phyloP scores from a whole-genome alignment of 441 rosid species.

The Rhodomyrtus psidioides region DNA sequence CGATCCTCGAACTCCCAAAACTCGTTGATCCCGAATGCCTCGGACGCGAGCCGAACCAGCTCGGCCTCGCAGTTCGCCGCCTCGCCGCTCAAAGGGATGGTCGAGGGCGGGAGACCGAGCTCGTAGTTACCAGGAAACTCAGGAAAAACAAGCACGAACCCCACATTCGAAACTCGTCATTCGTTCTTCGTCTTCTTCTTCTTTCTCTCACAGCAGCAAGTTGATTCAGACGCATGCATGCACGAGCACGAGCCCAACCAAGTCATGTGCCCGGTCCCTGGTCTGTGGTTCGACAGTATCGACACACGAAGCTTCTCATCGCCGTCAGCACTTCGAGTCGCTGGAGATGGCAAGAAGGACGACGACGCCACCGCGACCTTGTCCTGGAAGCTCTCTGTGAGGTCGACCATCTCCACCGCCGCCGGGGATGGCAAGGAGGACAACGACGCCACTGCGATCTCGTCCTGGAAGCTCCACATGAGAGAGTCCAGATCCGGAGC shows the following conservation, averaged over 20 bases:
- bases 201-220: not conserved
- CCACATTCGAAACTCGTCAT: not conserved
- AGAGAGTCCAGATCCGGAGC: conserved; percentile 58
- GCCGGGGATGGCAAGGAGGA: conserved; percentile 9
- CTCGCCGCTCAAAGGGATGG: not conserved
- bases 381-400: too few species aligned
- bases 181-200: not conserved
- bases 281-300: not conserved
- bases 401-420: conserved; percentile 22
- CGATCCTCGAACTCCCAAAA: conserved; percentile 46
- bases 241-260: not conserved
- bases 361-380: conserved; percentile 45
- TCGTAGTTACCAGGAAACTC: conserved; percentile 20
- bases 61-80: conserved; percentile 13
- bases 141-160: not conserved
- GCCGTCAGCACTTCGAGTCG: not conserved
- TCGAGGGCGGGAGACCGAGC: conserved; percentile 71
- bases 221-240: not conserved
- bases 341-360: conserved; percentile 78
- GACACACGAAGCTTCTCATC: not conserved
- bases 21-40: conserved; percentile 25
- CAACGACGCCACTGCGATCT: conserved; percentile 18
- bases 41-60: conserved; percentile 29
- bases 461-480: conserved; percentile 63
- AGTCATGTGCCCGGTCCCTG: not conserved